Conservation (phyloP, 2,329 filamentous ascomycete genomes). For the Periglandula ipomoeae region DNA sequence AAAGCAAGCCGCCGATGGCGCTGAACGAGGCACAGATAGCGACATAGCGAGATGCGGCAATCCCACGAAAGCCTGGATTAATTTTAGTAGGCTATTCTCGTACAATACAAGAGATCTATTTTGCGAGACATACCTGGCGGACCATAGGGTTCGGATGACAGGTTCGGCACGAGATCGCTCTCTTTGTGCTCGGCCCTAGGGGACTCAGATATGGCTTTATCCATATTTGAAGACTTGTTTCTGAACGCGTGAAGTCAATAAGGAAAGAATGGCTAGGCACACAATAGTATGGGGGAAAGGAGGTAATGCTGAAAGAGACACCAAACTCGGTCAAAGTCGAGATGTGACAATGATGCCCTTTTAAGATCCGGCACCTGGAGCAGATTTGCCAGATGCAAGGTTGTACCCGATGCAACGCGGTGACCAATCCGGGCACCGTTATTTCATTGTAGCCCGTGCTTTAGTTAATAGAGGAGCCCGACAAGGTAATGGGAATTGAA, state of each 20-base stretch:
- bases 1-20: slow-evolving; percentile 30
- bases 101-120: background rate
- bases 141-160: slow-evolving; percentile 15
- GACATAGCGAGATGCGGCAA: slow-evolving; percentile 23
- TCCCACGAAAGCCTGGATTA: slow-evolving; percentile 20
- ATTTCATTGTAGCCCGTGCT: background rate
- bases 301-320: no score
- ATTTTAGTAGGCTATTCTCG: background rate
- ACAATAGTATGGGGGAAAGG: no score
- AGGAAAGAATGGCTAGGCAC: no score
- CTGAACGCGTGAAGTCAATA: no score
- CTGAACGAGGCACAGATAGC: slow-evolving; percentile 23
- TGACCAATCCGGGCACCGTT: background rate
- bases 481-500: no score
- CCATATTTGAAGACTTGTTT: no score
- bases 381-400: background rate
- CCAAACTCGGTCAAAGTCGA: no score
- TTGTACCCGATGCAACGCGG: background rate
- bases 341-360: background rate
- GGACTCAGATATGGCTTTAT: slow-evolving; percentile 10
- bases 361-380: background rate
- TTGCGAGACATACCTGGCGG: slow-evolving; percentile 12
- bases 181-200: slow-evolving; percentile 15
- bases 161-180: slow-evolving; percentile 9
- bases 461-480: no score